These are phyloP conservation scores for Lycium barbarum DNA, from an alignment of 257 asterid species.

Conservation along the genomic window DNA sequence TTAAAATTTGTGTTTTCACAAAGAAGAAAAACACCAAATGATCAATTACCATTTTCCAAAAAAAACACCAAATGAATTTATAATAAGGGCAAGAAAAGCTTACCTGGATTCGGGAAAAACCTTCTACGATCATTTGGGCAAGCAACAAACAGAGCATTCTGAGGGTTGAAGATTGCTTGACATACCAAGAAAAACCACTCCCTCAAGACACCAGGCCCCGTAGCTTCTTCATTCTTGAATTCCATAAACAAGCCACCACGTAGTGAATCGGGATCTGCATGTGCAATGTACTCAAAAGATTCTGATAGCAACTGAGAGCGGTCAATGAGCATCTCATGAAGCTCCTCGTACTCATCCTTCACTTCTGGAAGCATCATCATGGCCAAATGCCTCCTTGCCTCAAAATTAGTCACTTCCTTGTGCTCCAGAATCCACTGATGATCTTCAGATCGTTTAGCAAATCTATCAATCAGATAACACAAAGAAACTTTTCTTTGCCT, in stretches of 20 bases:
- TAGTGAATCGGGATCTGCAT: conserved; percentile 63
- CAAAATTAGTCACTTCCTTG: conserved; percentile 81
- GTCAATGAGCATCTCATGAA: conserved; percentile 96
- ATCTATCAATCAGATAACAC: conserved; percentile 64
- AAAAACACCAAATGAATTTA: neutral
- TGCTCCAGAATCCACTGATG: conserved; percentile 75
- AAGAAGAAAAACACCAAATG: neutral
- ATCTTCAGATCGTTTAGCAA: conserved; percentile 75
- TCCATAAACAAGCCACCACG: conserved; percentile 93
- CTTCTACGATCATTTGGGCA: conserved; percentile 95
- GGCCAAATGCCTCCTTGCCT: conserved; percentile 82
- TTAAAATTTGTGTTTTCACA: neutral
- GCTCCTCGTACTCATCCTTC: conserved; percentile 84
- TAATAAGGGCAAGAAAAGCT: conserved; percentile 25
- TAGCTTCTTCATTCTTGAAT: conserved; percentile 97
- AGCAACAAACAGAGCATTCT: conserved; percentile 87
- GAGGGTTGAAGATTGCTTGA: conserved; percentile 89
- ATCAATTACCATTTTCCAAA: no score
- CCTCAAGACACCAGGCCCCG: conserved; percentile 97
- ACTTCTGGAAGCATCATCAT: conserved; percentile 85
- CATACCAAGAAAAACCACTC: conserved; percentile 97
- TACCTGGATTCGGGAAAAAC: conserved; percentile 97
- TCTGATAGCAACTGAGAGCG: conserved; percentile 79
- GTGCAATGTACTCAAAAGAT: conserved; percentile 78
- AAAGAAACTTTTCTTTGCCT: conserved; percentile 62